A percentile compares a stretch with the other conserved stretches of the same genome.
phyloP scores from a whole-genome alignment of 2,329 filamentous ascomycete species.

The Chalaropsis ovoidea region DNA sequence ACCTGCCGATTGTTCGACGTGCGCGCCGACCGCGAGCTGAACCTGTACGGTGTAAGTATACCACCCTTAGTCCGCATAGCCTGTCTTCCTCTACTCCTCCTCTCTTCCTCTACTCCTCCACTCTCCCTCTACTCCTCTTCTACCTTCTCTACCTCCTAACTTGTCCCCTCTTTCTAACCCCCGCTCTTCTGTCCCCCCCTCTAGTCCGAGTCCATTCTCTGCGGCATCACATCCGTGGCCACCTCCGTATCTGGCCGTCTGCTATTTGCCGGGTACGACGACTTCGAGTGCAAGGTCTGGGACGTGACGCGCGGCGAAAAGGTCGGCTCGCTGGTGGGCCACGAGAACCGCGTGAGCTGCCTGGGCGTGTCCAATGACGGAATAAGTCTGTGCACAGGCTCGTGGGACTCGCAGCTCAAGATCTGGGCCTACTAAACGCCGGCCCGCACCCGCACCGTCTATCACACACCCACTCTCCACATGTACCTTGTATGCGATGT shows the following conservation, averaged over 20 bases:
- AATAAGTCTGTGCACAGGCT: constrained; percentile 97
- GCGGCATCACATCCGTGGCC: constrained; percentile 94
- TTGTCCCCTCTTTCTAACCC: not conserved
- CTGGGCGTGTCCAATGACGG: constrained; percentile 97
- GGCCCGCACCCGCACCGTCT: not conserved
- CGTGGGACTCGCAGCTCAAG: constrained; percentile 94
- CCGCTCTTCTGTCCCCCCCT: not conserved
- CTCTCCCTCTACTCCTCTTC: not conserved
- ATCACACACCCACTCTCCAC: not conserved
- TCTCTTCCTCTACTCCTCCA: no score
- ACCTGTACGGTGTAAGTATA: constrained; percentile 54
- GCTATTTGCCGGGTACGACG: constrained; percentile 94
- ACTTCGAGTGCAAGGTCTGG: constrained; percentile 99
- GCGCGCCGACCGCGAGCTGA: constrained; percentile 73
- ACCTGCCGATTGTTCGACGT: constrained; percentile 97
- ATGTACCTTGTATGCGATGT: constrained; percentile 18
- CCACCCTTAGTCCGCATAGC: no score
- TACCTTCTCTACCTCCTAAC: not conserved
- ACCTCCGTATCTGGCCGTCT: constrained; percentile 94
- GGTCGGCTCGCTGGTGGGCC: constrained; percentile 89
- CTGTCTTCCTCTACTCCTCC: no score
- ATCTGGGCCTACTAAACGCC: constrained; percentile 66
- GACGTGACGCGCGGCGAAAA: constrained; percentile 94
- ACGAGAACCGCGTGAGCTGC: constrained; percentile 98
- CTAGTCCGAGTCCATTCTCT: constrained; percentile 92